Percentiles rank a stretch among this genome's conserved stretches.
Conservation (phyloP, 768 basidiomycete genomes). For the Serendipita sp. region DNA sequence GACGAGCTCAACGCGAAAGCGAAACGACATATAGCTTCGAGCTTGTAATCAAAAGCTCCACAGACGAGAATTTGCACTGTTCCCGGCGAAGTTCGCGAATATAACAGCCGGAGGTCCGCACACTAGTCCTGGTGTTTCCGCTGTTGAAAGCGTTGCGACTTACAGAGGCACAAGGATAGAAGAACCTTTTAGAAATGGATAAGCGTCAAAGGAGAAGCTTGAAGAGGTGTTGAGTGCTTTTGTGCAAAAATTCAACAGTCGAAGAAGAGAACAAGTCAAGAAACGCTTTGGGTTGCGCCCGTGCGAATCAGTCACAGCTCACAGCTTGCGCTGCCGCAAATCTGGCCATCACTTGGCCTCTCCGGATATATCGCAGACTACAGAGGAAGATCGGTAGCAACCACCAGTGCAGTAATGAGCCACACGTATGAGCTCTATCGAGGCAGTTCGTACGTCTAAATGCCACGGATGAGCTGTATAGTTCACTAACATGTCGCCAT, state of each 20-base stretch:
- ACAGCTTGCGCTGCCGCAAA: background rate
- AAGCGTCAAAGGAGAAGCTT: background rate
- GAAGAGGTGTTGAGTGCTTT: background rate
- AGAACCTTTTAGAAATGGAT: background rate
- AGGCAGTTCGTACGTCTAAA: background rate
- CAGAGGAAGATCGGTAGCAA: too few relatives aligned
- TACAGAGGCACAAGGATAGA: background rate
- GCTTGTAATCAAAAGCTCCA: too few relatives aligned
- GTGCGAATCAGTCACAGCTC: background rate
- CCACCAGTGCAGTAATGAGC: too few relatives aligned
- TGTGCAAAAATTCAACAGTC: background rate
- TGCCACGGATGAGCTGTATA: background rate
- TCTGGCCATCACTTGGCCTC: background rate
- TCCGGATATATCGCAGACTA: background rate
- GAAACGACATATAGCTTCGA: too few relatives aligned
- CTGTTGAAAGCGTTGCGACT: background rate
- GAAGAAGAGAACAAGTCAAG: conserved; percentile 5
- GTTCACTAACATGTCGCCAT: background rate
- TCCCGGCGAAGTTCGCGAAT: too few relatives aligned
- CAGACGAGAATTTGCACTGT: too few relatives aligned
- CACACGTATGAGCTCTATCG: background rate
- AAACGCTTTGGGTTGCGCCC: background rate
- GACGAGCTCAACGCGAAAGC: background rate
- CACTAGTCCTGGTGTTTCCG: too few relatives aligned
- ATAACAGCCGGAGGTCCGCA: too few relatives aligned